Evolutionary conservation across 345 rosid species (phyloP).

Genomic region (Melaleuca quinquenervia): DNA sequence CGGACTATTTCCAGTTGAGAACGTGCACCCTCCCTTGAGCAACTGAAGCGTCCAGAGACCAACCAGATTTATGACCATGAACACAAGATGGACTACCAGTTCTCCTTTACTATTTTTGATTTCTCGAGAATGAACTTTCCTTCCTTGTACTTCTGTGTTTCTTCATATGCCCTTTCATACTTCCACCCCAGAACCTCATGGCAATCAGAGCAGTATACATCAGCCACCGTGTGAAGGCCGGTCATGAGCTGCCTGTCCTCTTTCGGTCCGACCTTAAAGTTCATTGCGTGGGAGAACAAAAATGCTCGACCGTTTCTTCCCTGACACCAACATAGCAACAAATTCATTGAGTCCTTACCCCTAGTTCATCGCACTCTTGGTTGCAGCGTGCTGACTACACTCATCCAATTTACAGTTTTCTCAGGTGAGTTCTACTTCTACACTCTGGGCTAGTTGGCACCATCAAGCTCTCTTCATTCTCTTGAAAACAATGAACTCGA

Average conservation of each 20-base stretch:
- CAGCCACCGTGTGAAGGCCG: conserved; percentile 26
- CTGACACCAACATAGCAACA: background rate
- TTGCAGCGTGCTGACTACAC: background rate
- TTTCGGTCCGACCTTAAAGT: conserved; percentile 6
- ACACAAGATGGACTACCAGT: background rate
- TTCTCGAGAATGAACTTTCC: conserved; percentile 11
- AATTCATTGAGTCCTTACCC: background rate
- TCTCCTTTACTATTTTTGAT: conserved; percentile 2
- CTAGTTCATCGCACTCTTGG: background rate
- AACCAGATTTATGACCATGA: background rate
- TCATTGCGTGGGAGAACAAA: conserved; percentile 20
- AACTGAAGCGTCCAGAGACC: background rate
- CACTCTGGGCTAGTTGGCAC: background rate
- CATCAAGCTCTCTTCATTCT: background rate
- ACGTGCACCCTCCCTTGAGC: background rate
- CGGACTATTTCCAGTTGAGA: background rate
- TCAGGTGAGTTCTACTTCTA: background rate
- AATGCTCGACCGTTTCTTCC: conserved; percentile 8
- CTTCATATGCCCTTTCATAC: conserved; percentile 5
- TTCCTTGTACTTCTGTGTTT: conserved; percentile 9
- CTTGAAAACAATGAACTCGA: background rate
- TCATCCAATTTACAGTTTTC: background rate
- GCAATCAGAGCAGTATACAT: conserved; percentile 15
- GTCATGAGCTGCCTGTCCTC: conserved; percentile 25
- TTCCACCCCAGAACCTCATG: conserved; percentile 5